Conservation (phyloP, 345 rosid species). For the Euphorbia pulcherrima region DNA sequence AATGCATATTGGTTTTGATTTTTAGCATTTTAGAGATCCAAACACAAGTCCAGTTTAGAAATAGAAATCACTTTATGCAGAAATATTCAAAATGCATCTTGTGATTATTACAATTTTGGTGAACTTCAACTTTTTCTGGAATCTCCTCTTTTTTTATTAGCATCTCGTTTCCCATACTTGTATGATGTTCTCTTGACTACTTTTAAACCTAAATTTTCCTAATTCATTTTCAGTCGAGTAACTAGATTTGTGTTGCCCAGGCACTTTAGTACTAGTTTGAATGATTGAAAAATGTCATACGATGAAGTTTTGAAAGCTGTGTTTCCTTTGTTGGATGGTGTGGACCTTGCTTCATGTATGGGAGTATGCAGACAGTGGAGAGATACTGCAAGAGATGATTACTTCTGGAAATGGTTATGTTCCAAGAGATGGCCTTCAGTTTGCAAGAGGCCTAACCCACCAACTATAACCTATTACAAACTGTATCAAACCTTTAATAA, state of each 20-base stretch:
- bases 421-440: constrained; percentile 88
- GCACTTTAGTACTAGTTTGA: constrained; percentile 2
- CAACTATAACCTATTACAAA: constrained; percentile 58
- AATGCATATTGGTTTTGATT: too few species aligned
- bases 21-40: neutral
- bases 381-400: constrained; percentile 69
- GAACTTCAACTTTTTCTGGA: neutral
- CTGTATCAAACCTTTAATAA: constrained; percentile 61
- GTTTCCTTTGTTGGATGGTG: constrained; percentile 68
- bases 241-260: neutral
- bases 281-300: constrained; percentile 42
- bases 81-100: neutral
- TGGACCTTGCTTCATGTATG: constrained; percentile 78
- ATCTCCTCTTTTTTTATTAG: neutral
- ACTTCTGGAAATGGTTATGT: constrained; percentile 86
- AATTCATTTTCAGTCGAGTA: constrained; percentile 14
- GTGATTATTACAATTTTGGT: neutral
- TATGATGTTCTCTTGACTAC: neutral
- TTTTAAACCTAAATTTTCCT: constrained; percentile 3
- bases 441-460: constrained; percentile 67
- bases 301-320: constrained; percentile 79
- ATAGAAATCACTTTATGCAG: neutral
- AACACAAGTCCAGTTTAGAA: neutral
- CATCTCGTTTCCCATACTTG: neutral
- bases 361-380: constrained; percentile 79